A percentile compares a stretch with the other conserved stretches of the same genome.
These are phyloP conservation scores for Polytrichum formosum DNA, from an alignment of 225 moss, liverwort and hornwort species.

Conservation along the genomic window DNA sequence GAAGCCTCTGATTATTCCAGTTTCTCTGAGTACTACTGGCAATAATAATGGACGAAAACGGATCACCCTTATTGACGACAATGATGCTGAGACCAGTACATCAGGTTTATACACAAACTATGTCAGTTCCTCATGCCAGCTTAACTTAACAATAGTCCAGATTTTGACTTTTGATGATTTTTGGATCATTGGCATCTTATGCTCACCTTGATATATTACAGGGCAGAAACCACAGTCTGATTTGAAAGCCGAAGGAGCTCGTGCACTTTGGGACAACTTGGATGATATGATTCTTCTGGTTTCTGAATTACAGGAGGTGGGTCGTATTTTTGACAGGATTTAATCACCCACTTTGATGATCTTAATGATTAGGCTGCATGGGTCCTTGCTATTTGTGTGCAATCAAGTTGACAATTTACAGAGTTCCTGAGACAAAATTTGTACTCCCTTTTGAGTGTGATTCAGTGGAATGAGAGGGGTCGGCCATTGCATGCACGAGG, in stretches of 20 bases:
- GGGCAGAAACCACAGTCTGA: constrained; percentile 35
- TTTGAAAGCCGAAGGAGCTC: constrained; percentile 49
- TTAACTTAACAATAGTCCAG: not conserved
- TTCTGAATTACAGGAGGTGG: constrained; percentile 71
- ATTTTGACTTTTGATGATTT: constrained; percentile 5
- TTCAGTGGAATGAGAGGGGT: constrained; percentile 76
- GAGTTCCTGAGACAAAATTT: not conserved
- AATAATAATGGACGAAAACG: constrained; percentile 3
- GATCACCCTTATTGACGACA: constrained; percentile 5
- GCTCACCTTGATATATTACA: constrained; percentile 21
- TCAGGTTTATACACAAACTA: constrained; percentile 38
- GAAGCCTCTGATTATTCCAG: constrained; percentile 35
- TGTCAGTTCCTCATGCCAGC: too few species aligned
- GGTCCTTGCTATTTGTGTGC: too few species aligned
- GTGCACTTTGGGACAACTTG: constrained; percentile 75
- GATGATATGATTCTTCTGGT: constrained; percentile 69
- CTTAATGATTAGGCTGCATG: too few species aligned
- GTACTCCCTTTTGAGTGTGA: constrained; percentile 6
- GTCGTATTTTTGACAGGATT: not conserved
- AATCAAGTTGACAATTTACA: too few species aligned
- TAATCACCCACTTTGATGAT: too few species aligned
- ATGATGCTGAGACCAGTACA: constrained; percentile 30
- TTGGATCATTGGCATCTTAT: not conserved
- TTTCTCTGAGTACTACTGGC: constrained; percentile 16
- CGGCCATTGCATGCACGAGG: constrained; percentile 87